Conservation (phyloP, 2,329 filamentous ascomycete genomes). For the Elsinoe necatrix region DNA sequence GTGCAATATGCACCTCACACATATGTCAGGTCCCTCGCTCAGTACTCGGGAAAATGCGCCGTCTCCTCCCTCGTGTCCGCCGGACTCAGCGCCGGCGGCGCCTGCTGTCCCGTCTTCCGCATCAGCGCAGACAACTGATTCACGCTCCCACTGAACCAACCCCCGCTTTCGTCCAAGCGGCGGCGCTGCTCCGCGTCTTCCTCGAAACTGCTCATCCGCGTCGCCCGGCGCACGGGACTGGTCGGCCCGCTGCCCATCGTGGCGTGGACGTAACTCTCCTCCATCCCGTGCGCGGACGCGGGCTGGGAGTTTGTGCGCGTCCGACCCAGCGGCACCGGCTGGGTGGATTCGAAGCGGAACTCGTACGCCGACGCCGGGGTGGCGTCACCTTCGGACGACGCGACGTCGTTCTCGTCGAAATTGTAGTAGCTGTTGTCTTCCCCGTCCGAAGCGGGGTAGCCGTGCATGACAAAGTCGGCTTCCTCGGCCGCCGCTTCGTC, state of each 20-base stretch:
- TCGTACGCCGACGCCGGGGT: constrained; percentile 26
- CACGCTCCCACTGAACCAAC: constrained; percentile 28
- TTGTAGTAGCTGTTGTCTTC: constrained; percentile 28
- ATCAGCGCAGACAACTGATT: constrained; percentile 23
- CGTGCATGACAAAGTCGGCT: constrained; percentile 24
- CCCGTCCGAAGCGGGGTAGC: constrained; percentile 25
- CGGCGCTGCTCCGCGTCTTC: constrained; percentile 20
- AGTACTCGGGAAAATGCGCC: constrained; percentile 11
- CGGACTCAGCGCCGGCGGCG: constrained; percentile 7
- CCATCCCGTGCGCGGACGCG: background rate
- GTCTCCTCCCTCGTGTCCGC: constrained; percentile 9
- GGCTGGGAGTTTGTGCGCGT: background rate
- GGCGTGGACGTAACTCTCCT: constrained; percentile 19
- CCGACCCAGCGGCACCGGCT: background rate
- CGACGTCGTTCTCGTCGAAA: constrained; percentile 24
- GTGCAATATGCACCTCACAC: background rate
- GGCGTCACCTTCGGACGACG: constrained; percentile 17
- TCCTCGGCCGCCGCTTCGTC: constrained; percentile 16
- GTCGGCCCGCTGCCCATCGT: constrained; percentile 3
- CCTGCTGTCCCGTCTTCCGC: constrained; percentile 15
- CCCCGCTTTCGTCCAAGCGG: constrained; percentile 25
- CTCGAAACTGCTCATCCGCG: constrained; percentile 17
- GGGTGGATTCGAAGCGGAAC: constrained; percentile 21
- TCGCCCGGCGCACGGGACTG: constrained; percentile 3
- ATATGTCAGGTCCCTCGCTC: too few relatives aligned